These are phyloP conservation scores for Diaporthe sp. DNA, from an alignment of 2,329 filamentous ascomycete genomes.

Conservation along the genomic window DNA sequence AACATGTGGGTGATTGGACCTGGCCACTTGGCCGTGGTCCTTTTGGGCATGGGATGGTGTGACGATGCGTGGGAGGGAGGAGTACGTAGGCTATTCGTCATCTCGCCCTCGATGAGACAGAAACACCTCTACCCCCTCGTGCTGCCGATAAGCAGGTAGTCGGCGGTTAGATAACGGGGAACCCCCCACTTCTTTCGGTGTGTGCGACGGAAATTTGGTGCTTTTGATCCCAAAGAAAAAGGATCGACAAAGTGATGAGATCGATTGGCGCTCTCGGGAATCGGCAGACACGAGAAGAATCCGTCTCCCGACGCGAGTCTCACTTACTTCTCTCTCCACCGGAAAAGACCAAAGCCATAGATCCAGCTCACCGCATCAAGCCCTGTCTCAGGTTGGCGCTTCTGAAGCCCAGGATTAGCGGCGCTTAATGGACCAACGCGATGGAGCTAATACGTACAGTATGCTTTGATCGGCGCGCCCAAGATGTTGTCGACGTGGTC, in stretches of 20 bases:
- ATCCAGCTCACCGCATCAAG: conserved; percentile 3
- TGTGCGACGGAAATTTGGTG: background rate
- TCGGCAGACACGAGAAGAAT: conserved; percentile 19
- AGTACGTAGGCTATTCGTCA: background rate
- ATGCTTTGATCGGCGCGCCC: background rate
- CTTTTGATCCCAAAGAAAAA: background rate
- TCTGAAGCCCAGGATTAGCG: background rate
- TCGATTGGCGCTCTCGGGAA: conserved; percentile 8
- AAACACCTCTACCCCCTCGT: background rate
- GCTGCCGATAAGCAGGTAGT: background rate
- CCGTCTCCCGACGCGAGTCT: conserved; percentile 1
- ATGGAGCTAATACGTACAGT: background rate
- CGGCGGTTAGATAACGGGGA: background rate
- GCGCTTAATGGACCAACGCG: background rate
- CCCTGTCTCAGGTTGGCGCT: conserved; percentile 15
- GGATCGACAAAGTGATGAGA: background rate
- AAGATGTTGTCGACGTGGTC: background rate
- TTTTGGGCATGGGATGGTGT: background rate
- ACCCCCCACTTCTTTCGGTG: background rate
- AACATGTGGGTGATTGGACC: background rate
- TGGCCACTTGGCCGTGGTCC: background rate
- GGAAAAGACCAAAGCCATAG: conserved; percentile 1
- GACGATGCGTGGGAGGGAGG: background rate
- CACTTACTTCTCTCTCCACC: background rate
- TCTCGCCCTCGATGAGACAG: background rate